Evolutionary conservation across 1,284 basidiomycete genomes (phyloP), one percentile per base, ranked within the genome.

Genomic region (Ganoderma multipileum): DNA sequence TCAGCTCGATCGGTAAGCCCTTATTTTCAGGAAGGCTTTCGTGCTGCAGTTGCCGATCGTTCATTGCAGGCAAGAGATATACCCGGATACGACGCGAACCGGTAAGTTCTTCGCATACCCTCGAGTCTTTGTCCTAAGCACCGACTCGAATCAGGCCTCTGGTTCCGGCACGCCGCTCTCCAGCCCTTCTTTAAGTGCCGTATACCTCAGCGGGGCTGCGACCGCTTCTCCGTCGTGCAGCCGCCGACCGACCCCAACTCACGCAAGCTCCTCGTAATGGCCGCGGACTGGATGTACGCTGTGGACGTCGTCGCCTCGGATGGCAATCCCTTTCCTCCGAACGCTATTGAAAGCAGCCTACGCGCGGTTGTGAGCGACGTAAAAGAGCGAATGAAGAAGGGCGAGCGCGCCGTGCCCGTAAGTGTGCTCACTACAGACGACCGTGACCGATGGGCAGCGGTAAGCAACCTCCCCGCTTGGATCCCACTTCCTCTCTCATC

Each of bases 381-480:
- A 0, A 81, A 85, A 54, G 74, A 72, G 50, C 84, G 91, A 60
- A 81, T 87, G 26, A 81, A 81, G 3, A 77, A 71, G 0, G 90
- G 89, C 20, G 91, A 95, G 71, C 78, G 75, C 38, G 83, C 91
- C 1, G 76, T 87, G 0, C 84, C 87, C 50, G 83, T 99, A 7
- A 91, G 94, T 18, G 84, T 93, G 1, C 83, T 98, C 67, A 94
- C 90, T 57, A 89, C 91, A 1, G 95, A 97, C 76, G 85, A 92
- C 52, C 85, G 97, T 72, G 95, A 98, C 80, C 83, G 79, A 14
- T 99, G 97, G 97, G 87, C 94, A 20, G 82, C 88, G 79, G 95
- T 95, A 78, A 69, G 87, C 67, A 38, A 62, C 42, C n/a, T 57
- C 52, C 65, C 33, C 28, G 14, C 16, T 14, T 2, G n/a, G 26